These are phyloP conservation scores for Metahyphopichia silvanorum DNA, from an alignment of 805 yeast species.

Conservation along the genomic window DNA sequence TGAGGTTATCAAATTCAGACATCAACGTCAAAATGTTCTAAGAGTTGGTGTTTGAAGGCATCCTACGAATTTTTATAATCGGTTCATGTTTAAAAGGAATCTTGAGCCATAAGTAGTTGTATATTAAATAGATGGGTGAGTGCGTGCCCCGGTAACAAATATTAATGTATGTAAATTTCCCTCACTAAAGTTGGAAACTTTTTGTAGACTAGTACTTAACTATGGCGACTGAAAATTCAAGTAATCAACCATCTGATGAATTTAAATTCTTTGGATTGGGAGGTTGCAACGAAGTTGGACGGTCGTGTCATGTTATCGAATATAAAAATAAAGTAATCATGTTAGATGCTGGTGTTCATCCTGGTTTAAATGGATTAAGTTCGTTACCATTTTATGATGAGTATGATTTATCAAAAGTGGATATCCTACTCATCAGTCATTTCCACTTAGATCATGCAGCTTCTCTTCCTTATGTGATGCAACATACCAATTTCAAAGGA, in stretches of 20 bases:
- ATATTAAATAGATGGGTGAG: no score
- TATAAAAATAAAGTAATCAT: constrained; percentile 92
- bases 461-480: constrained; percentile 96
- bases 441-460: constrained; percentile 99
- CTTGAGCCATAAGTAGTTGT: no score
- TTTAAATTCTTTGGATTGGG: constrained; percentile 84
- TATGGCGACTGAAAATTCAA: no score
- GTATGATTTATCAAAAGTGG: constrained; percentile 84
- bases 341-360: constrained; percentile 98
- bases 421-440: constrained; percentile 82
- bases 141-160: no score
- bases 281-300: constrained; percentile 97
- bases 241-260: constrained; percentile 31
- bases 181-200: no score
- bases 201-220: no score
- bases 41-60: constrained; percentile 70
- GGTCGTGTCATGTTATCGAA: constrained; percentile 90
- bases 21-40: constrained; percentile 78
- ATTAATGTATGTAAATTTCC: no score
- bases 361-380: constrained; percentile 85
- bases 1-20: constrained; percentile 83
- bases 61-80: no score
- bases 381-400: constrained; percentile 96
- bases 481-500: constrained; percentile 90
- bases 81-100: no score